Conservation (phyloP, 2,329 filamentous ascomycete species). For the Huntiella omanensis region DNA sequence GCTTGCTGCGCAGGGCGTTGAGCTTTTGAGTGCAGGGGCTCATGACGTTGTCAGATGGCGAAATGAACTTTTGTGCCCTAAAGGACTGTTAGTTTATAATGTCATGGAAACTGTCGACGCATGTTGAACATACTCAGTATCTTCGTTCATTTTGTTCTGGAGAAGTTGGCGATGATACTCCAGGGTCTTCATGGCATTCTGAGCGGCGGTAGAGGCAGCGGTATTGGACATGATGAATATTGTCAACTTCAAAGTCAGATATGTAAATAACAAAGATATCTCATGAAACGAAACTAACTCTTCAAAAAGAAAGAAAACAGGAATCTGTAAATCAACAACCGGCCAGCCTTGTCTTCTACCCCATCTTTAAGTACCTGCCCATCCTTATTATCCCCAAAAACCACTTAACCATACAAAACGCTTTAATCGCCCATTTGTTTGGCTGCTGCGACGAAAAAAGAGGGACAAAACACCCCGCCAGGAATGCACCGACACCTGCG, state of each 20-base stretch:
- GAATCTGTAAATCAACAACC: background rate
- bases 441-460: too few relatives aligned
- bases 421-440: too few relatives aligned
- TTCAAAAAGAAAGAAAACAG: background rate
- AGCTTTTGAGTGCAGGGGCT: slow-evolving; percentile 73
- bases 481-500: too few relatives aligned
- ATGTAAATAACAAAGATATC: too few relatives aligned
- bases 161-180: slow-evolving; percentile 63
- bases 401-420: too few relatives aligned
- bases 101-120: background rate
- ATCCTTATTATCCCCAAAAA: too few relatives aligned
- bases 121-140: slow-evolving; percentile 29
- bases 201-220: slow-evolving; percentile 17
- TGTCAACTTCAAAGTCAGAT: background rate
- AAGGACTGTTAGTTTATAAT: slow-evolving; percentile 12
- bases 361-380: too few relatives aligned
- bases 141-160: slow-evolving; percentile 48
- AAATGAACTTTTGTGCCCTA: slow-evolving; percentile 44
- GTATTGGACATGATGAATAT: slow-evolving; percentile 4
- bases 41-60: slow-evolving; percentile 77
- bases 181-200: slow-evolving; percentile 42
- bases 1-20: slow-evolving; percentile 61
- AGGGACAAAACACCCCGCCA: too few relatives aligned
- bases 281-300: background rate
- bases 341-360: too few relatives aligned